Percentiles rank a stretch among this genome's conserved stretches.
These are phyloP conservation scores for Sclerotinia minor DNA, from an alignment of 2,329 filamentous ascomycete genomes.

Conservation along the genomic window DNA sequence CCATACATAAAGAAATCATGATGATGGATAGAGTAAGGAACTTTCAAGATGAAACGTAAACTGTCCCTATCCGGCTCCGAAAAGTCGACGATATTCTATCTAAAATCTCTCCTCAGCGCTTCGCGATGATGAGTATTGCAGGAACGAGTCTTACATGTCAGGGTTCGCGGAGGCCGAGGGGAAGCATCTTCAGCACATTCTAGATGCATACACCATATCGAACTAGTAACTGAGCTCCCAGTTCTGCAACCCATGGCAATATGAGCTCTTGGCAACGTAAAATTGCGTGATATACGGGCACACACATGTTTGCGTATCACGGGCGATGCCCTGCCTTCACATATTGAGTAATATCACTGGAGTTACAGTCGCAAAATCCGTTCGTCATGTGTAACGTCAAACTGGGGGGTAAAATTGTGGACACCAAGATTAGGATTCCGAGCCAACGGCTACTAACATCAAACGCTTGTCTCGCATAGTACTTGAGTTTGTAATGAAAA, in stretches of 20 bases:
- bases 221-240: background rate
- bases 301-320: background rate
- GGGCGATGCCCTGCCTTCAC: background rate
- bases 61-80: constrained; percentile 11
- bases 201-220: background rate
- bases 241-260: background rate
- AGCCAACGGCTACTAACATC: too few species aligned
- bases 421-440: too few species aligned
- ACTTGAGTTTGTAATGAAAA: background rate
- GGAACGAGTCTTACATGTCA: background rate
- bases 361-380: background rate
- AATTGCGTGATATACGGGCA: background rate
- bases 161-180: background rate
- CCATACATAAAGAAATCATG: constrained; percentile 4
- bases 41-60: background rate
- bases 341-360: background rate
- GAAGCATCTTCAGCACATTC: background rate
- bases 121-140: background rate
- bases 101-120: constrained; percentile 13
- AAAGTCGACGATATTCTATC: background rate
- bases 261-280: background rate
- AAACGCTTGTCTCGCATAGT: too few species aligned
- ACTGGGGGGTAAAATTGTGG: background rate
- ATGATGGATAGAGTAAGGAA: background rate
- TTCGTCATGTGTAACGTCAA: background rate